Conservation (phyloP, 2,329 filamentous ascomycete genomes). For the Sporothrix pseudoabietina region DNA sequence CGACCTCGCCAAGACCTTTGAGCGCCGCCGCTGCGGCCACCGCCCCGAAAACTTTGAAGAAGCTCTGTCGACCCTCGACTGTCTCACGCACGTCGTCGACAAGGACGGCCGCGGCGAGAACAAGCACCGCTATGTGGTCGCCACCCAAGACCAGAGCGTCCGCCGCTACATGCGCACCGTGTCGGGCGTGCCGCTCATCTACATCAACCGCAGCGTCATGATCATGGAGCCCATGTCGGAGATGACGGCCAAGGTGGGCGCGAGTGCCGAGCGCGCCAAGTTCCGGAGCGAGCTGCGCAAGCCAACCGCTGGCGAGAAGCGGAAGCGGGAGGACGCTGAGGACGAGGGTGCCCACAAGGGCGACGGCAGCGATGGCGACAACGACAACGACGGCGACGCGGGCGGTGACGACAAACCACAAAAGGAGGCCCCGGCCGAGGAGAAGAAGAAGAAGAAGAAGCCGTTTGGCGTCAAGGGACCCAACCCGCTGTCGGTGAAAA, state of each 20-base stretch:
- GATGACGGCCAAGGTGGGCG: constrained; percentile 63
- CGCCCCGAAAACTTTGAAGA: constrained; percentile 70
- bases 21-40: constrained; percentile 77
- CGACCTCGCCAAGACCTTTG: constrained; percentile 69
- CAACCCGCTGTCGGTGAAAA: constrained; percentile 43
- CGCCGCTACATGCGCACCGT: constrained; percentile 66
- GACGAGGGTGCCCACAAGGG: constrained; percentile 44
- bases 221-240: constrained; percentile 70
- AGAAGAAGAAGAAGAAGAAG: constrained; percentile 43
- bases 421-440: constrained; percentile 37
- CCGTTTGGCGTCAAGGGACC: constrained; percentile 40
- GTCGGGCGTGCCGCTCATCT: constrained; percentile 73
- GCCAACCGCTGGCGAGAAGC: constrained; percentile 47
- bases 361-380: constrained; percentile 31
- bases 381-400: constrained; percentile 43
- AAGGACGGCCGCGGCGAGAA: constrained; percentile 73
- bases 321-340: constrained; percentile 48
- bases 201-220: constrained; percentile 67
- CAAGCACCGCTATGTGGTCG: constrained; percentile 78
- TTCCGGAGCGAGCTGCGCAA: constrained; percentile 69
- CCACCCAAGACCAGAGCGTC: constrained; percentile 68
- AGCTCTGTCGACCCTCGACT: constrained; percentile 69
- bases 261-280: constrained; percentile 72
- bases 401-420: constrained; percentile 36
- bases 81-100: constrained; percentile 68